Percentiles rank a stretch among this genome's conserved stretches.
Evolutionary conservation across 2,329 filamentous ascomycete genomes (phyloP).

Genomic region (Penicillium sp.): DNA sequence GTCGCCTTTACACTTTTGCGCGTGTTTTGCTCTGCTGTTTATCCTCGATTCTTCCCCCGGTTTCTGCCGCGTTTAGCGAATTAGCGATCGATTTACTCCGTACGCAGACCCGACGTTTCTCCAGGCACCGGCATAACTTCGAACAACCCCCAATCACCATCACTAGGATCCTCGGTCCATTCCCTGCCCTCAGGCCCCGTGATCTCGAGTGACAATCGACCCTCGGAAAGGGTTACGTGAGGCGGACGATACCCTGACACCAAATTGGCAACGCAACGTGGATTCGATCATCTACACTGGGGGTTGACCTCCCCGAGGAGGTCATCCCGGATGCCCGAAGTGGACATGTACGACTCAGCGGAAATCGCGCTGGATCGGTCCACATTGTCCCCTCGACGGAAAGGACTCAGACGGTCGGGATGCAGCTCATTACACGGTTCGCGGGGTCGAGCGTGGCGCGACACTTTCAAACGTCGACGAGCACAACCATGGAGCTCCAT

Average conservation of each 20-base stretch:
- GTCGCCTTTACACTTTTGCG: constrained; percentile 7
- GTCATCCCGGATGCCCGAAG: constrained; percentile 35
- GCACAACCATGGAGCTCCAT: constrained; percentile 2
- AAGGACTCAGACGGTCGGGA: constrained; percentile 8
- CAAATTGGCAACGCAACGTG: constrained; percentile 33
- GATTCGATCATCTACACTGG: constrained; percentile 35
- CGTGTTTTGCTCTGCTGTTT: constrained; percentile 10
- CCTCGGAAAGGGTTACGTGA: constrained; percentile 3
- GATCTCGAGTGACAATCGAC: background rate
- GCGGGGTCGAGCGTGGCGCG: constrained; percentile 21
- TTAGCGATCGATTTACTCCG: constrained; percentile 2
- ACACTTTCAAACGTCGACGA: constrained; percentile 25
- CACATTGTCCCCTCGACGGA: constrained; percentile 1
- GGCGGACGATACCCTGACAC: constrained; percentile 3
- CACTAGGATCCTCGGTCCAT: background rate
- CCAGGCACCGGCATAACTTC: constrained; percentile 6
- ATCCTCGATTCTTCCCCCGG: constrained; percentile 6
- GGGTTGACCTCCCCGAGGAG: constrained; percentile 43
- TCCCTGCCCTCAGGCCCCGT: background rate
- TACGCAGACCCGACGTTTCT: constrained; percentile 2
- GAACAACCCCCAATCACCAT: background rate
- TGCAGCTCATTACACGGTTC: constrained; percentile 8
- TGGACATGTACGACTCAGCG: constrained; percentile 32
- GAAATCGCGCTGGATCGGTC: constrained; percentile 15
- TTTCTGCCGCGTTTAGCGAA: constrained; percentile 3